Evolutionary conservation across 2,329 filamentous ascomycete species (phyloP).

Genomic region (Microsporum audouinii): DNA sequence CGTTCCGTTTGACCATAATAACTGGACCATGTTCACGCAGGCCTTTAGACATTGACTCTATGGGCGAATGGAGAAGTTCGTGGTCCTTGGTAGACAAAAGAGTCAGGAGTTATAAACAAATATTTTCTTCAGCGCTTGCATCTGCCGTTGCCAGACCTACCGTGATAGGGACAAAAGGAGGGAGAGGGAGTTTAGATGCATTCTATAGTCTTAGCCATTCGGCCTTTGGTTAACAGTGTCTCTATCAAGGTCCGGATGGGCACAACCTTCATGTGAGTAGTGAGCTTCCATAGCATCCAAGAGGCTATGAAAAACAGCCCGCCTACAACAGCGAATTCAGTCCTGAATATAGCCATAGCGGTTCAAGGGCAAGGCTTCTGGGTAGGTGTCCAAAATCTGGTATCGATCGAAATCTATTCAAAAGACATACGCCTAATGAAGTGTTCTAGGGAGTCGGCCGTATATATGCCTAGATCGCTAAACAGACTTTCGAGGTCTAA

Average conservation of each 20-base stretch:
- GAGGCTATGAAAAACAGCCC: background rate
- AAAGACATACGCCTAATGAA: too few species aligned
- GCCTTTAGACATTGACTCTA: background rate
- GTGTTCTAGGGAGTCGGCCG: too few species aligned
- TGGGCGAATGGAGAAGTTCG: background rate
- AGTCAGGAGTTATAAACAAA: background rate
- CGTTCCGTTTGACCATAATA: background rate
- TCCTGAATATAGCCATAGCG: background rate
- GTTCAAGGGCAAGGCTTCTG: background rate
- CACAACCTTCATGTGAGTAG: background rate
- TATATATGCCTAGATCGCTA: too few species aligned
- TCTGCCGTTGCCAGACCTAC: background rate
- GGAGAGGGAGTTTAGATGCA: background rate
- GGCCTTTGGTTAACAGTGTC: background rate
- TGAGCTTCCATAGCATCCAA: background rate
- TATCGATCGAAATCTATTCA: too few species aligned
- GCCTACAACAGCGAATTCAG: background rate
- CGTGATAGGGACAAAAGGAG: background rate
- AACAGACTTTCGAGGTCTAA: too few species aligned
- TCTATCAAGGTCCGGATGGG: background rate
- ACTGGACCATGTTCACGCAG: background rate
- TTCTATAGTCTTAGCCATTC: background rate
- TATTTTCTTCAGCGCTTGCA: background rate
- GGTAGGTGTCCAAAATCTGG: too few species aligned
- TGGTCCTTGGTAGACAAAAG: background rate